phyloP scores from a whole-genome alignment of 1,139 yeast genomes.

The Geotrichum reessii region DNA sequence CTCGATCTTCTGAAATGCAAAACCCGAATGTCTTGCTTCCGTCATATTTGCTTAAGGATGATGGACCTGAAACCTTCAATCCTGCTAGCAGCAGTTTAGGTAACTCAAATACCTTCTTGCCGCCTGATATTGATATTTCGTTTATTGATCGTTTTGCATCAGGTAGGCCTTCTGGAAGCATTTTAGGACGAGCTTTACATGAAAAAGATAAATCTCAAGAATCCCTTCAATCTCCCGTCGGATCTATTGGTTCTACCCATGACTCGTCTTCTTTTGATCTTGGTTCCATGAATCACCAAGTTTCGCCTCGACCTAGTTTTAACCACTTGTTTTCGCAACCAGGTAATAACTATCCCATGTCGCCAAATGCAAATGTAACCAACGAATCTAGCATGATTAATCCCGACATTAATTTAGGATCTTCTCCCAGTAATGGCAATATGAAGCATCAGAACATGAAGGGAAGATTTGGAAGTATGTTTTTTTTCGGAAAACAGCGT shows the following conservation, averaged over 20 bases:
- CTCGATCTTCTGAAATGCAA: conserved; percentile 2
- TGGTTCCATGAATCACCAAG: background rate
- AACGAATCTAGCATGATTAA: background rate
- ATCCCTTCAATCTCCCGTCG: conserved; percentile 14
- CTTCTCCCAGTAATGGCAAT: conserved; percentile 2
- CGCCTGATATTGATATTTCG: conserved; percentile 22
- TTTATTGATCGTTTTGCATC: conserved; percentile 23
- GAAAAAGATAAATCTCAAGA: conserved; percentile 15
- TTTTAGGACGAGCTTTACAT: conserved; percentile 25
- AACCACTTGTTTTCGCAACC: conserved; percentile 11
- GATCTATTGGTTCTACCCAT: conserved; percentile 9
- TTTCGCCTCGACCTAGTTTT: conserved; percentile 13
- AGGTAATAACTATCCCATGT: background rate
- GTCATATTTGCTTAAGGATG: conserved; percentile 13
- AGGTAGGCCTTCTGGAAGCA: conserved; percentile 24
- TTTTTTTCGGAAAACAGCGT: conserved; percentile 18
- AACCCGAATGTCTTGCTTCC: conserved; percentile 10
- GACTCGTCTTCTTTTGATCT: conserved; percentile 2
- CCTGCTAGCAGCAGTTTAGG: background rate
- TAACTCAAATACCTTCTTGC: background rate
- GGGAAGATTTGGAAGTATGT: conserved; percentile 18
- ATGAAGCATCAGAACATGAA: conserved; percentile 4
- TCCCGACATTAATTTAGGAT: background rate
- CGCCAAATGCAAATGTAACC: background rate
- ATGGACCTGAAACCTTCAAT: conserved; percentile 1